Percentiles rank a stretch among this genome's conserved stretches.
Conservation (phyloP, 768 basidiomycete genomes). For the Termitomyces sp. region DNA sequence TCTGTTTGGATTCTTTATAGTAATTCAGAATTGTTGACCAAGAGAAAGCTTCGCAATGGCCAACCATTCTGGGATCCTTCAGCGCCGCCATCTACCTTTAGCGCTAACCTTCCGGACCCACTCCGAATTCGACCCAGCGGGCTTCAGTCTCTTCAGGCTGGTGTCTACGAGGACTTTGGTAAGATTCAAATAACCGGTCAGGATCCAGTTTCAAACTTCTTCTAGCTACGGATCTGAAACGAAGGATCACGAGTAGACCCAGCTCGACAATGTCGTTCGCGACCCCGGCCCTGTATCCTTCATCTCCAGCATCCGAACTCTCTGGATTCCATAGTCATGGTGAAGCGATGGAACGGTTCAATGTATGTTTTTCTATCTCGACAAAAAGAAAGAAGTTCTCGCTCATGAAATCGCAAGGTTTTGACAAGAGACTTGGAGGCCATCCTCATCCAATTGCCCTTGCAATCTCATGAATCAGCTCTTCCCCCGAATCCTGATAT, state of each 20-base stretch:
- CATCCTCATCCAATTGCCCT: slow-evolving; percentile 69
- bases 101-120: slow-evolving; percentile 77
- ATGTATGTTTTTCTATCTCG: slow-evolving; percentile 37
- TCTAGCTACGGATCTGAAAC: slow-evolving; percentile 54
- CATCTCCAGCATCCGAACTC: slow-evolving; percentile 64
- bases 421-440: slow-evolving; percentile 73
- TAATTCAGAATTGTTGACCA: not conserved
- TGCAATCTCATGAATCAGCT: slow-evolving; percentile 56
- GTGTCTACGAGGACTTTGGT: slow-evolving; percentile 97
- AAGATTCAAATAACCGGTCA: slow-evolving; percentile 5
- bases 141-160: slow-evolving; percentile 74
- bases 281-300: slow-evolving; percentile 46
- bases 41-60: slow-evolving; percentile 52
- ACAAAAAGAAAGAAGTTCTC: slow-evolving; percentile 1
- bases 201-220: slow-evolving; percentile 3
- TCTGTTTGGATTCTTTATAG: slow-evolving; percentile 26
- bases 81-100: slow-evolving; percentile 67
- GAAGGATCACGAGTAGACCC: slow-evolving; percentile 59
- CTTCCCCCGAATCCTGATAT: slow-evolving; percentile 85
- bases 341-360: slow-evolving; percentile 89
- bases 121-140: slow-evolving; percentile 83
- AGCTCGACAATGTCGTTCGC: slow-evolving; percentile 68
- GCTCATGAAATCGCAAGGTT: slow-evolving; percentile 22
- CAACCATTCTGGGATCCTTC: slow-evolving; percentile 90
- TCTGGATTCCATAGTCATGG: slow-evolving; percentile 56